phyloP scores from a whole-genome alignment of 2,329 filamentous ascomycete genomes.

The Coniochaeta sp. region DNA sequence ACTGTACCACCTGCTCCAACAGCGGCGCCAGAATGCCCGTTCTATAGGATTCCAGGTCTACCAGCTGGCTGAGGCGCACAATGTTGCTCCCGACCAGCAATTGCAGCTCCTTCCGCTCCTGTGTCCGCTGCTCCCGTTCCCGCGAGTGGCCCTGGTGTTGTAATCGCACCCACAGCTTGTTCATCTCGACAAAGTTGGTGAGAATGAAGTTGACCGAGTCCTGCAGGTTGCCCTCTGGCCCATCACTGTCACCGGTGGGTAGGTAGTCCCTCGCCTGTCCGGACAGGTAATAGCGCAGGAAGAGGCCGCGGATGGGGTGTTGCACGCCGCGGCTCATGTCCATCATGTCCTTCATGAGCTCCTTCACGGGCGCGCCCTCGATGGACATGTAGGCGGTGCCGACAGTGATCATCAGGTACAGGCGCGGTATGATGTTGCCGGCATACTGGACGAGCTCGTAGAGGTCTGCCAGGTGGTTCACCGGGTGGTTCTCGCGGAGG shows the following conservation, averaged over 20 bases:
- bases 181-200: constrained; percentile 99
- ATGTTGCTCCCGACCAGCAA: constrained; percentile 94
- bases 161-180: constrained; percentile 96
- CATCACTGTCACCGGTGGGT: constrained; percentile 75
- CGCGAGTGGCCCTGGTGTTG: constrained; percentile 97
- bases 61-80: constrained; percentile 87
- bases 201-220: constrained; percentile 97
- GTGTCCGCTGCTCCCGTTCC: constrained; percentile 86
- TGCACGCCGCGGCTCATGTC: constrained; percentile 99
- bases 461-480: constrained; percentile 94
- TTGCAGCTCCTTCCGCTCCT: constrained; percentile 92
- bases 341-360: constrained; percentile 99
- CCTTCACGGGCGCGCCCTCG: constrained; percentile 95
- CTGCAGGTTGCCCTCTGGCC: constrained; percentile 89
- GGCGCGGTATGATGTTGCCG: constrained; percentile 90
- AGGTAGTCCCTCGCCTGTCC: constrained; percentile 89
- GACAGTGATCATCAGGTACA: constrained; percentile 99
- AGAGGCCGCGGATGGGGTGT: constrained; percentile 90
- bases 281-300: constrained; percentile 91
- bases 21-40: constrained; percentile 80
- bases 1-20: constrained; percentile 95
- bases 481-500: constrained; percentile 92
- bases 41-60: constrained; percentile 93
- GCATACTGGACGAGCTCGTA: constrained; percentile 98
- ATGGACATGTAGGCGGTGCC: constrained; percentile 99